phyloP scores from a whole-genome alignment of 805 yeast species.

The Clavispora phyllophila region DNA sequence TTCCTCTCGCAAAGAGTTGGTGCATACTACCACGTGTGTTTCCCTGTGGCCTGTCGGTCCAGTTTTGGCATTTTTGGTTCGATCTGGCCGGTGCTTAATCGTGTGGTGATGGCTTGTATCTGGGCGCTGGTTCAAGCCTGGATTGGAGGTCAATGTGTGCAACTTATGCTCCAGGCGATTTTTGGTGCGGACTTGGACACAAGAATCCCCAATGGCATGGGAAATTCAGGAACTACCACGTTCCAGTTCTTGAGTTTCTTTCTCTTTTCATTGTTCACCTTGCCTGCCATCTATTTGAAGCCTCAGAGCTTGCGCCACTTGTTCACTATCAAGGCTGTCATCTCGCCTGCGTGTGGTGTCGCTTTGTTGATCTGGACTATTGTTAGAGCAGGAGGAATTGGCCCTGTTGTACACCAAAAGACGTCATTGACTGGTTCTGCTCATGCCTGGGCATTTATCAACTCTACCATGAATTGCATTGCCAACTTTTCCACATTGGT shows the following conservation, averaged over 20 bases:
- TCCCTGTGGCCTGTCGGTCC: conserved; percentile 1
- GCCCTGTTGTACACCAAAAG: conserved; percentile 1
- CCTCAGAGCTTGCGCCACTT: conserved; percentile 2
- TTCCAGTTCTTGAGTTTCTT: conserved; percentile 2
- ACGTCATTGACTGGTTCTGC: conserved; percentile 1
- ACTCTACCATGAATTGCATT: conserved; percentile 1
- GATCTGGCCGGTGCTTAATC: conserved; percentile 1
- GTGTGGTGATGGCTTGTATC: conserved; percentile 2
- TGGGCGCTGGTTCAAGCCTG: conserved; percentile 1
- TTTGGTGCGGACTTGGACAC: conserved; percentile 1
- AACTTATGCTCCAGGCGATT: conserved; percentile 1
- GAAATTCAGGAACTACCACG: background rate
- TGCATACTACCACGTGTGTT: conserved; percentile 2
- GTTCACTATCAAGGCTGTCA: conserved; percentile 1
- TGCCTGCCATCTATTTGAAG: conserved; percentile 2
- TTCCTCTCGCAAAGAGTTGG: conserved; percentile 2
- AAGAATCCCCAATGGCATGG: conserved; percentile 1
- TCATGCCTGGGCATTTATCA: conserved; percentile 2
- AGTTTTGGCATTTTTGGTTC: conserved; percentile 2
- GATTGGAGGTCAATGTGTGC: conserved; percentile 3
- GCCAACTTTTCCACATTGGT: conserved; percentile 3
- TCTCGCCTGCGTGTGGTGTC: conserved; percentile 2
- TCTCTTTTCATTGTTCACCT: conserved; percentile 1
- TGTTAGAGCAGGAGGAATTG: conserved; percentile 1
- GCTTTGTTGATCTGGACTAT: conserved; percentile 1